Conservation (phyloP, 2,329 filamentous ascomycete genomes). For the Fusarium lateritium region DNA sequence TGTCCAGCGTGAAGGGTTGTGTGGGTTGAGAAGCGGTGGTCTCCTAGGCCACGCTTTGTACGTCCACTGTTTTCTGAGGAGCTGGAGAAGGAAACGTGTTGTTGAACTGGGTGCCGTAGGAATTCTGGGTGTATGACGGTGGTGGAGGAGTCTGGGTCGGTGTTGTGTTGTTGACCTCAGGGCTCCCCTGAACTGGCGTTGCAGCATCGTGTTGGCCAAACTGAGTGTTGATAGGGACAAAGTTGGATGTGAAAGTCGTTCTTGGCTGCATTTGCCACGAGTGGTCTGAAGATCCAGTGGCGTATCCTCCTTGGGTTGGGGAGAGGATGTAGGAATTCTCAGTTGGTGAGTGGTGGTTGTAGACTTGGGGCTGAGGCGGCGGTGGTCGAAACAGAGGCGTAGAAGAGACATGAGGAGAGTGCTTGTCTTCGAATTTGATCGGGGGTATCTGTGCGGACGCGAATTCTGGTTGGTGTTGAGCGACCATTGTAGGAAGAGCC, state of each 20-base stretch:
- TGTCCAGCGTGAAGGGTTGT: background rate
- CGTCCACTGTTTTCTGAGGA: background rate
- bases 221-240: conserved; percentile 15
- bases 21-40: conserved; percentile 18
- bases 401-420: background rate
- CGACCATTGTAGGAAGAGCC: background rate
- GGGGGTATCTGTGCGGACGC: background rate
- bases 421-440: background rate
- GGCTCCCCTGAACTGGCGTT: background rate
- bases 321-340: background rate
- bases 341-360: conserved; percentile 8
- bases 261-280: conserved; percentile 9
- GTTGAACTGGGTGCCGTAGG: background rate
- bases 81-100: background rate
- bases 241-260: conserved; percentile 1
- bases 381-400: background rate
- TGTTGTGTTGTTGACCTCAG: fast-evolving
- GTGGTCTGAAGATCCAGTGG: background rate
- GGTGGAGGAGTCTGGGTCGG: background rate
- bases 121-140: background rate
- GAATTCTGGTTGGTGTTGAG: background rate
- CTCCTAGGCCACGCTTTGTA: conserved; percentile 29
- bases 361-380: background rate
- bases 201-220: conserved; percentile 1
- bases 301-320: background rate